Base-by-base conservation (phyloP, 352 stramenopile species). In the Pythium sukuiense region DNA sequence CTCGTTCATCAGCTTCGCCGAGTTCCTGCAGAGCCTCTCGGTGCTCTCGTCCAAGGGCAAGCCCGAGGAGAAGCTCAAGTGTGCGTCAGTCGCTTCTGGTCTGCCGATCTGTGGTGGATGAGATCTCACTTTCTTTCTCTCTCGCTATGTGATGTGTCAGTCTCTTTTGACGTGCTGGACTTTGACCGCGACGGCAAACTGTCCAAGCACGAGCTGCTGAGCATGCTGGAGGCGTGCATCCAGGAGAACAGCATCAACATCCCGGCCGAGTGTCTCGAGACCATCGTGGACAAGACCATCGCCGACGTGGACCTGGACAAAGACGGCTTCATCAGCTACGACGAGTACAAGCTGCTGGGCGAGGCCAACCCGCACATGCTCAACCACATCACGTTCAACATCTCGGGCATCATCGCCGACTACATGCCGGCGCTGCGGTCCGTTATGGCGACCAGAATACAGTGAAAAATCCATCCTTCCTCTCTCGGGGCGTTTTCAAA, bases 381-480 rank as follows among this genome's bases (percentile, higher is more conserved):
- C 57, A 88, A 87, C 67, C 85, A 92, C 68, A 75, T 93, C 46
- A 91, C 83, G 35, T 86, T 93, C 76, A 93, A 92, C 69, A 79
- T 93, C 32, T 89, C 83, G 37, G 78, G 65, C 43, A 82, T 92
- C 62, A 86, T 89, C 62, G 71, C 73, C 57, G 83, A 90, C 63
- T 92, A 88, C 71, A 89, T 92, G 81, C 81, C 81, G 11, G 75
- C 81, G 43, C 72, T 92, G 50, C 79, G 79, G 55, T 73, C 80
- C n/a, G 66, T 88, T 41, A 30, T 76, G 20, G 73, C 81, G 3
- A 39, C 69, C 2, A 68, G 61, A 57, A 77, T 70, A 74, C 39
- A 67, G 45, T 64, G 29, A 67, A n/a, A 3, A 32, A 39, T 13
- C 50, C 16, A 29, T 32, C 8, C 46, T n/a, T 33, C 24, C 41